Conservation (phyloP, 1,284 basidiomycete species). For the Ceratobasidium sp. region DNA sequence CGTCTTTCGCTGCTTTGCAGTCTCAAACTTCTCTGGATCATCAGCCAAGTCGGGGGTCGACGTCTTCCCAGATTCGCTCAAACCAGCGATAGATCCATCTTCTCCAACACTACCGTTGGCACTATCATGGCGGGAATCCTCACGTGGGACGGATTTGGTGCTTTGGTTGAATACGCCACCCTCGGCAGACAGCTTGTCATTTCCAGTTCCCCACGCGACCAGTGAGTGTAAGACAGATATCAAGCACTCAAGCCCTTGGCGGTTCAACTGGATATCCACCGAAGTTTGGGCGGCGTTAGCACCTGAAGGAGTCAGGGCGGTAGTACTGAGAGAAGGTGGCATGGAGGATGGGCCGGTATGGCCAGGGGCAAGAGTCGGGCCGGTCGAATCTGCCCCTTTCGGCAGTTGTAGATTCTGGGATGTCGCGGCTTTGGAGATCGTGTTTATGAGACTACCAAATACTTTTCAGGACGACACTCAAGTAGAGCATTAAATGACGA, state of each 20-base stretch:
- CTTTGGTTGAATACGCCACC: conserved; percentile 1
- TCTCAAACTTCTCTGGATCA: conserved; percentile 94
- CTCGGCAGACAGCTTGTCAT: conserved; percentile 16
- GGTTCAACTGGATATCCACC: conserved; percentile 82
- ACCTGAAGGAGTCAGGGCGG: conserved; percentile 61
- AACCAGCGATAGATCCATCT: conserved; percentile 44
- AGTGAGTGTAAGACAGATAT: conserved; percentile 88
- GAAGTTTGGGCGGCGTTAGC: conserved; percentile 63
- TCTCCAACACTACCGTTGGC: conserved; percentile 45
- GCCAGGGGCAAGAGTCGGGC: conserved; percentile 4
- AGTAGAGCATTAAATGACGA: conserved; percentile 49
- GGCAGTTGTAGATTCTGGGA: conserved; percentile 60
- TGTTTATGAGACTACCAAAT: conserved; percentile 81
- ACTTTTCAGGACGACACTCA: background rate
- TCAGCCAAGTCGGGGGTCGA: conserved; percentile 82
- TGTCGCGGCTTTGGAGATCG: conserved; percentile 85
- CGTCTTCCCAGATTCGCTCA: conserved; percentile 47
- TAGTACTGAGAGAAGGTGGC: conserved; percentile 72
- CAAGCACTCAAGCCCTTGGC: conserved; percentile 91
- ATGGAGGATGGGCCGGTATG: conserved; percentile 54
- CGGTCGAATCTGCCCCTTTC: conserved; percentile 40
- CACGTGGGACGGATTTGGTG: conserved; percentile 1
- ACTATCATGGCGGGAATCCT: conserved; percentile 43
- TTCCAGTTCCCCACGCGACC: conserved; percentile 83
- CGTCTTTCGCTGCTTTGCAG: conserved; percentile 96